phyloP scores from a whole-genome alignment of 2,329 filamentous ascomycete species.

The Rhynchosporium secalis region DNA sequence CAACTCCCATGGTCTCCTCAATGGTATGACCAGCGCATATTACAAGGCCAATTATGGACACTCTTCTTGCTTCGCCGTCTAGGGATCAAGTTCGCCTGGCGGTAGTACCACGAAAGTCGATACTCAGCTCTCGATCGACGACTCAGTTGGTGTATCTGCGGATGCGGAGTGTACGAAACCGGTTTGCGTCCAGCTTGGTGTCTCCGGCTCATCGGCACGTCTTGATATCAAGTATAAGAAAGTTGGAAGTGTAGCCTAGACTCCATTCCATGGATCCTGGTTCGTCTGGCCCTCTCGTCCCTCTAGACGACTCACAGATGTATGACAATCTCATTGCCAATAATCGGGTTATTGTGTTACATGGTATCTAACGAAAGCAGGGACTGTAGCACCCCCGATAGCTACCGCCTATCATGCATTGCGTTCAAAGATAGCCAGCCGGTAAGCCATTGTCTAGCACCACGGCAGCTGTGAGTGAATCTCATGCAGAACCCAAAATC shows the following conservation, averaged over 20 bases:
- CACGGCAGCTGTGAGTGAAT: conserved; percentile 48
- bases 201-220: conserved; percentile 16
- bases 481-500: conserved; percentile 56
- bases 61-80: conserved; percentile 21
- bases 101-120: conserved; percentile 8
- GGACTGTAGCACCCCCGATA: conserved; percentile 49
- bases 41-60: conserved; percentile 25
- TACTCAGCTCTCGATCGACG: conserved; percentile 16
- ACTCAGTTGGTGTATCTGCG: conserved; percentile 3
- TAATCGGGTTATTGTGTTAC: no score
- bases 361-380: conserved; percentile 33
- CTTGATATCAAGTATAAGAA: conserved; percentile 25
- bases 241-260: conserved; percentile 18
- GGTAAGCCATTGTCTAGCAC: conserved; percentile 45
- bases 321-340: no score
- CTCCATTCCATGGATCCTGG: conserved; percentile 43
- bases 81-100: conserved; percentile 13
- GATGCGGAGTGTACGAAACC: conserved; percentile 10
- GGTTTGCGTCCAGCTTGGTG: background rate
- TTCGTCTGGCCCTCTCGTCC: background rate
- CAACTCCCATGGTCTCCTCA: conserved; percentile 23
- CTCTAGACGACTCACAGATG: background rate
- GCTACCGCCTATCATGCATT: conserved; percentile 49
- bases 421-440: conserved; percentile 48
- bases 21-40: background rate